Conservation (phyloP, 257 asterid genomes). For the Solanum gandarillasii region DNA sequence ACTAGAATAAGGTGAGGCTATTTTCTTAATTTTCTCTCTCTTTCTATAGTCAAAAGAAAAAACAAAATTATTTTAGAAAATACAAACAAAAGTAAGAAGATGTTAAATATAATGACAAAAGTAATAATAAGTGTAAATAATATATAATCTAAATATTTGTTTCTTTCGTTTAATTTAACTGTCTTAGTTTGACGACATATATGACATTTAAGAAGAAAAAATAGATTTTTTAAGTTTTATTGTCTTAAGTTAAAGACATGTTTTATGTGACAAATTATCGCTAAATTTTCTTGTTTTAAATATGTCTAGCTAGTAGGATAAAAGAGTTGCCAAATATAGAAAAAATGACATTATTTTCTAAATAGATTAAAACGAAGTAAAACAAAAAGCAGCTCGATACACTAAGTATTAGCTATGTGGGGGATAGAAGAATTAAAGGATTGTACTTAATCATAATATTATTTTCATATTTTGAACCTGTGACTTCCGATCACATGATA, state of each 20-base stretch:
- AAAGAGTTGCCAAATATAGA: neutral
- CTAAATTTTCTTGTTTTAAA: neutral
- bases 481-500: neutral
- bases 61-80: neutral
- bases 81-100: neutral
- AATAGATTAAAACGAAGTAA: neutral
- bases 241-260: neutral
- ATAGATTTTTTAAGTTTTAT: too few relatives aligned
- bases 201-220: neutral
- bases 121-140: neutral
- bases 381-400: neutral
- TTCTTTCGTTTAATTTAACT: neutral
- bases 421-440: neutral
- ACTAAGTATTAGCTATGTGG: neutral
- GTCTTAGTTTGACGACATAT: neutral
- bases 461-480: accelerated
- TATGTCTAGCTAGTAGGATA: neutral
- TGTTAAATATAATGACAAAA: neutral
- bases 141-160: neutral
- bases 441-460: neutral
- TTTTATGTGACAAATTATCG: neutral
- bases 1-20: conserved; percentile 35
- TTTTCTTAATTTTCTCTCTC: conserved; percentile 24
- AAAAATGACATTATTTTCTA: neutral
- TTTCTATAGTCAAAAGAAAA: conserved; percentile 32